These are phyloP conservation scores for Cnidoscolus chayamansa DNA, from an alignment of 441 rosid genomes.

Conservation along the genomic window DNA sequence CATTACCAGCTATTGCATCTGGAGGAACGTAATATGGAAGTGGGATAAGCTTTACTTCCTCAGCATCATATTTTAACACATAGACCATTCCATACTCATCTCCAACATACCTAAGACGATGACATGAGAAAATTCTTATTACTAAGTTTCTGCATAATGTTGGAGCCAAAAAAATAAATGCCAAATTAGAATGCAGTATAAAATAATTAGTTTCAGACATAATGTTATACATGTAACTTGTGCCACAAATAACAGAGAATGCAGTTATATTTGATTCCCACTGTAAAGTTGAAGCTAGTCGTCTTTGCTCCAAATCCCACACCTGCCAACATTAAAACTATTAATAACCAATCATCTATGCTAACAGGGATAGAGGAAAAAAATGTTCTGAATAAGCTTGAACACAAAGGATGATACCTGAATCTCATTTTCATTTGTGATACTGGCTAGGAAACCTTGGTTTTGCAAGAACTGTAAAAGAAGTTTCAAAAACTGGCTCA, in stretches of 20 bases:
- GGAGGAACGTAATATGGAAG: constrained; percentile 50
- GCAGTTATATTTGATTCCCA: constrained; percentile 65
- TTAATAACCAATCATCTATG: constrained; percentile 24
- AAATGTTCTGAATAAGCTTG: neutral
- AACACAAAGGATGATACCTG: constrained; percentile 39
- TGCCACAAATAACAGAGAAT: constrained; percentile 50
- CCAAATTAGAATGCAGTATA: neutral
- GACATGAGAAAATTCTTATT: neutral
- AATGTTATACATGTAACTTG: constrained; percentile 53
- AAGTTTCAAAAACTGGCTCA: neutral
- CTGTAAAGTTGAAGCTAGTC: constrained; percentile 34
- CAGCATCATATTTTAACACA: constrained; percentile 47
- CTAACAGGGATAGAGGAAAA: neutral
- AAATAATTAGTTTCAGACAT: constrained; percentile 7
- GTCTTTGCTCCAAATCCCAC: constrained; percentile 54
- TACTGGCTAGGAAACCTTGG: constrained; percentile 49
- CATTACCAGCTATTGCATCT: constrained; percentile 44
- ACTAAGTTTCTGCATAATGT: constrained; percentile 10
- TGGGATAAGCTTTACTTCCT: constrained; percentile 36
- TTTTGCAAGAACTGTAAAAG: constrained; percentile 54
- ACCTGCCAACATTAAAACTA: constrained; percentile 41
- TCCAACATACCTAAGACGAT: constrained; percentile 48
- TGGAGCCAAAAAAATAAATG: constrained; percentile 7
- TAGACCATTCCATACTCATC: constrained; percentile 53
- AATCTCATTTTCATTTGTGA: constrained; percentile 52